Percentiles rank a stretch among this genome's conserved stretches.
phyloP scores from a whole-genome alignment of 2,329 filamentous ascomycete genomes.

The Hymenoscyphus infarciens region DNA sequence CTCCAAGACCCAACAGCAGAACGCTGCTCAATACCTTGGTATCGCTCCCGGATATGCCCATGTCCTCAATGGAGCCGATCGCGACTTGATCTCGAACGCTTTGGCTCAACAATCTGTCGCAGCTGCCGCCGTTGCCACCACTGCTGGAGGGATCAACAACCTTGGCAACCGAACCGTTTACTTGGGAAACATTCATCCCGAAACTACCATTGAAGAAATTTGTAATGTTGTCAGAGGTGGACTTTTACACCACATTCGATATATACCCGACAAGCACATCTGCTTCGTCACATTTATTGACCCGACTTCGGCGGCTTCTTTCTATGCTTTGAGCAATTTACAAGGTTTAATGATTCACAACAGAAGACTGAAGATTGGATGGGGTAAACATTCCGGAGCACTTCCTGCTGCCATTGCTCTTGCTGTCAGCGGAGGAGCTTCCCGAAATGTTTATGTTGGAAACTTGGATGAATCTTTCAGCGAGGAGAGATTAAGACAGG shows the following conservation, averaged over 20 bases:
- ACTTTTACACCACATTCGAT: conserved; percentile 94
- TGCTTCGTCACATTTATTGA: conserved; percentile 99
- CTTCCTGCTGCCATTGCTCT: conserved; percentile 93
- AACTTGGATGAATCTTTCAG: conserved; percentile 97
- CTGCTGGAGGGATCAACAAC: conserved; percentile 95
- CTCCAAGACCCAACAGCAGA: conserved; percentile 99
- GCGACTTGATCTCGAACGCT: conserved; percentile 93
- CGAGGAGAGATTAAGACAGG: conserved; percentile 90
- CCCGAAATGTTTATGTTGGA: conserved; percentile 97
- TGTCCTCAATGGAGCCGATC: conserved; percentile 91
- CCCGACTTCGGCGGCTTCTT: conserved; percentile 93
- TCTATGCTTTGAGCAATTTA: conserved; percentile 95
- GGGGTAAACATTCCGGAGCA: conserved; percentile 98
- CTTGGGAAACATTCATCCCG: conserved; percentile 95
- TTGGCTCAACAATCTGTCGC: conserved; percentile 97
- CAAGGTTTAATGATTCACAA: conserved; percentile 99
- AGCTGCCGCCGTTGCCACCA: conserved; percentile 92
- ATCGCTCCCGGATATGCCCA: conserved; percentile 96
- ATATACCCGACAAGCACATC: conserved; percentile 99
- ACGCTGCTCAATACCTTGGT: conserved; percentile 94
- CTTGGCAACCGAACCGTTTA: conserved; percentile 97
- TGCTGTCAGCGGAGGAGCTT: conserved; percentile 92
- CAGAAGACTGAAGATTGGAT: conserved; percentile 93
- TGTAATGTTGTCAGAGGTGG: conserved; percentile 98
- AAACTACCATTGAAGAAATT: conserved; percentile 98